phyloP scores from a whole-genome alignment of 73 alveolate genomes.

The Paramecium primaurelia region DNA sequence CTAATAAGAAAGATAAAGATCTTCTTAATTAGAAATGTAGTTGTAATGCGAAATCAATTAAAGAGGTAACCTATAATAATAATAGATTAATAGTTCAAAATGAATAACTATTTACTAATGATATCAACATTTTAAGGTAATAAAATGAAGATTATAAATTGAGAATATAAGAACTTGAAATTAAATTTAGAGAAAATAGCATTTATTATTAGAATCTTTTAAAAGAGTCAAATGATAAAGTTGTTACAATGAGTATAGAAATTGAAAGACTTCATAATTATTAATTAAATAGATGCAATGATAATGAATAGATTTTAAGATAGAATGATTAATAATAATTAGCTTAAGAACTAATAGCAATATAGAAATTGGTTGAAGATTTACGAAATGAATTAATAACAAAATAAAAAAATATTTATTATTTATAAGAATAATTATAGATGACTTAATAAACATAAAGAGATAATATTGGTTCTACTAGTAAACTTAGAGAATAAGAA shows the following conservation, averaged over 20 bases:
- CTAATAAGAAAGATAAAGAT: conserved; percentile 1
- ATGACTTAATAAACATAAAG: neutral
- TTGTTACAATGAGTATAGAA: neutral
- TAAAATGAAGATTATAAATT: conserved; percentile 28
- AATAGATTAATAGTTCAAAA: neutral
- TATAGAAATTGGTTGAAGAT: conserved; percentile 15
- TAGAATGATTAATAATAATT: neutral
- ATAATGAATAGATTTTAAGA: neutral
- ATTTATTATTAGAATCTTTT: neutral
- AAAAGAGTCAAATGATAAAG: neutral
- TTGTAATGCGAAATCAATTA: neutral
- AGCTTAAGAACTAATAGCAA: neutral
- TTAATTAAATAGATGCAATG: neutral
- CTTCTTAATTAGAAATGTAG: neutral
- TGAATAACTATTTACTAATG: neutral
- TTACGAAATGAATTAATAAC: neutral
- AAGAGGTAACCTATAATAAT: neutral
- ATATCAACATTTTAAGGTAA: neutral
- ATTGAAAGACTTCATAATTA: neutral
- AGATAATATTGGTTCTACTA: neutral
- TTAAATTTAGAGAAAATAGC: conserved; percentile 34
- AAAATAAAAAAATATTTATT: conserved; percentile 10
- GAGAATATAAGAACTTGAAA: conserved; percentile 2
- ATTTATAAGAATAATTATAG: neutral
- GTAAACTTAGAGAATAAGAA: neutral